Evolutionary conservation across 2,329 filamentous ascomycete species (phyloP).

Genomic region (Penicillium brasilianum): DNA sequence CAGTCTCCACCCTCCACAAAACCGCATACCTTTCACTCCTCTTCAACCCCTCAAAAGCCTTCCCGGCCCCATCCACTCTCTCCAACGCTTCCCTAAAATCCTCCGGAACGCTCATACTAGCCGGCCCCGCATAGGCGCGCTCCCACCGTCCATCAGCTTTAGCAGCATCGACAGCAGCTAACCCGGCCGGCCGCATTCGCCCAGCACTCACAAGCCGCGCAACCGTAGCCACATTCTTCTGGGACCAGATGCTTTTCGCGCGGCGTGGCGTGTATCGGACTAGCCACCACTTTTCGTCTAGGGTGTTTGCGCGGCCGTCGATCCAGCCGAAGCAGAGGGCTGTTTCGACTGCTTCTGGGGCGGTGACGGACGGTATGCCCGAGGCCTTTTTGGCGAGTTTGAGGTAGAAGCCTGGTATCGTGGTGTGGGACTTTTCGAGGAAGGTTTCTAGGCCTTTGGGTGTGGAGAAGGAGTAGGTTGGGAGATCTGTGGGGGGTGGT

Average conservation of each 20-base stretch:
- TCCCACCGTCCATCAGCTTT: slow-evolving; percentile 65
- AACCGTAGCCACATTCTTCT: slow-evolving; percentile 62
- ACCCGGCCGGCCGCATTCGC: slow-evolving; percentile 56
- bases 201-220: slow-evolving; percentile 51
- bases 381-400: slow-evolving; percentile 57
- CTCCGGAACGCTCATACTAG: slow-evolving; percentile 53
- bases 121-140: slow-evolving; percentile 59
- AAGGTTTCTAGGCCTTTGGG: slow-evolving; percentile 44
- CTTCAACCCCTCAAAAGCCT: slow-evolving; percentile 40
- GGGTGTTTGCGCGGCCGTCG: slow-evolving; percentile 58
- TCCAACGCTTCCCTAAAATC: slow-evolving; percentile 57
- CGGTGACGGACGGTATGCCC: slow-evolving; percentile 51
- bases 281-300: slow-evolving; percentile 56
- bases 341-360: slow-evolving; percentile 58
- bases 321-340: slow-evolving; percentile 69
- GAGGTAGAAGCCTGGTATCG: slow-evolving; percentile 52
- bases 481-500: slow-evolving; percentile 31
- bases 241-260: slow-evolving; percentile 62
- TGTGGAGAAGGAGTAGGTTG: slow-evolving; percentile 35
- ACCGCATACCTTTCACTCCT: slow-evolving; percentile 55
- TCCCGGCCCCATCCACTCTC: slow-evolving; percentile 40
- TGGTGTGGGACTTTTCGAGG: slow-evolving; percentile 47
- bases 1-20: slow-evolving; percentile 50
- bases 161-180: slow-evolving; percentile 59
- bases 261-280: slow-evolving; percentile 65